Evolutionary conservation across 2,329 filamentous ascomycete genomes (phyloP).

Genomic region (Paecilomyces sp.): DNA sequence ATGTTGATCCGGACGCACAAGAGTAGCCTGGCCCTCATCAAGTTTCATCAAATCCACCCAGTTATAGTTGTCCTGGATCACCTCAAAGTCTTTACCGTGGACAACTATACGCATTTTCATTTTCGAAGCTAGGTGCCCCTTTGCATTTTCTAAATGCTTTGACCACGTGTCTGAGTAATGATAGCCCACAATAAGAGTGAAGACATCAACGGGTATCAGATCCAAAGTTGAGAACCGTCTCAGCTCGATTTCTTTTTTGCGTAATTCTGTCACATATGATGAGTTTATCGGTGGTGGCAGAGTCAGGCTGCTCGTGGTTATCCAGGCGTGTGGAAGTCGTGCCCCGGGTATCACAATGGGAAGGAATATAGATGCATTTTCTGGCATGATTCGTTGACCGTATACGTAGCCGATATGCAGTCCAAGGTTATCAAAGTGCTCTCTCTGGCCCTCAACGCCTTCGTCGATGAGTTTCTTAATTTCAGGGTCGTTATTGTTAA

Average conservation of each 20-base stretch:
- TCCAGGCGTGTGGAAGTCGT: slow-evolving; percentile 37
- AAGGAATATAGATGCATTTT: slow-evolving; percentile 30
- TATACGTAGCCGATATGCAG: slow-evolving; percentile 42
- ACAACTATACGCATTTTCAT: slow-evolving; percentile 2
- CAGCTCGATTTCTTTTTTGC: slow-evolving; percentile 12
- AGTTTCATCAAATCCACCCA: slow-evolving; percentile 16
- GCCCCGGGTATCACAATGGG: slow-evolving; percentile 33
- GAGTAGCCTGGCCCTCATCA: slow-evolving; percentile 15
- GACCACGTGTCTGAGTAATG: slow-evolving; percentile 3
- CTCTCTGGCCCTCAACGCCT: slow-evolving; percentile 29
- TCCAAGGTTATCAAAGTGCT: slow-evolving; percentile 39
- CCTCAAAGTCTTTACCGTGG: slow-evolving; percentile 17
- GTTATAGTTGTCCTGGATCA: slow-evolving; percentile 10
- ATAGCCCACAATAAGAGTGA: slow-evolving; percentile 21
- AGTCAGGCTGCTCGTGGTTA: slow-evolving; percentile 8
- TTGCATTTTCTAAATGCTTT: slow-evolving; percentile 2
- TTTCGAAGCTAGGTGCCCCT: background rate
- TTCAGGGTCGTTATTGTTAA: slow-evolving; percentile 19
- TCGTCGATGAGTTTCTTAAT: slow-evolving; percentile 6
- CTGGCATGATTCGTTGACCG: slow-evolving; percentile 23
- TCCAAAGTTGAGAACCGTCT: slow-evolving; percentile 31
- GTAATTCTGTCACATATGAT: slow-evolving; percentile 29
- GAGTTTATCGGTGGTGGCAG: slow-evolving; percentile 20
- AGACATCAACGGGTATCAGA: slow-evolving; percentile 23
- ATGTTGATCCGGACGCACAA: slow-evolving; percentile 36